Evolutionary conservation across 495 filamentous ascomycete species (phyloP), one percentile per base, ranked within the genome.

Genomic region (Penicillium lividum): DNA sequence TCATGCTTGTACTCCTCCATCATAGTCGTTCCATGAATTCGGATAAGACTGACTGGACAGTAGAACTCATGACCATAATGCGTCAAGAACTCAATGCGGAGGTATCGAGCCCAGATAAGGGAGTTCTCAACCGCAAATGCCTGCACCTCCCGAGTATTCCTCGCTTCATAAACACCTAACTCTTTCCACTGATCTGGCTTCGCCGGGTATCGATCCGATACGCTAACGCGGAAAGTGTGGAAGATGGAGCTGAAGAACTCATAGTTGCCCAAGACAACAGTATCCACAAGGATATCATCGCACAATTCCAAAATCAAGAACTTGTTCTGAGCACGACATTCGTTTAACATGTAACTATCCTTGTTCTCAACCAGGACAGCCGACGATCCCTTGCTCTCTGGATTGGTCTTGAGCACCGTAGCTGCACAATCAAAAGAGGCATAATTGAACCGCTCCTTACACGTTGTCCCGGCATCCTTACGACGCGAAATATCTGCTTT

Each of bases 161-260:
- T 82, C 0, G 93, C 94, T 66, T 96, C 89, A 66, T 91, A 98
- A 3, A 87, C 89, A 3, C 92, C 94, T 34, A 98, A 71, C 40
- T 91, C 86, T 58, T 88, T 90, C 94, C 94, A 98, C 62, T 93
- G 92, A 45, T 95, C 93, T 47, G 84, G 68, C 70, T 97, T 97
- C 30, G 93, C 89, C 3, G 94, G 94, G 70, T 97, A 97, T 34
- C 90, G 85, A 72, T 97, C 94, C 33, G 92, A 91, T 25, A 97
- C 92, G 66, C 89, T 92, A 53, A 98, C 85, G 18, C 89, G 81
- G 70, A 98, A 96, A 22, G 84, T 89, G 53, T 91, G 88, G 66
- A 98, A 91, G 80, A 96, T 97, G 59, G 90, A 95, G 51, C 91
- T 96, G 76, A 98, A 98, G 78, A 98, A 98, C 72, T 97, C 94